A percentile compares a stretch with the other conserved stretches of the same genome.
Evolutionary conservation across 768 basidiomycete genomes (phyloP).

Genomic region (Suillus lakei): DNA sequence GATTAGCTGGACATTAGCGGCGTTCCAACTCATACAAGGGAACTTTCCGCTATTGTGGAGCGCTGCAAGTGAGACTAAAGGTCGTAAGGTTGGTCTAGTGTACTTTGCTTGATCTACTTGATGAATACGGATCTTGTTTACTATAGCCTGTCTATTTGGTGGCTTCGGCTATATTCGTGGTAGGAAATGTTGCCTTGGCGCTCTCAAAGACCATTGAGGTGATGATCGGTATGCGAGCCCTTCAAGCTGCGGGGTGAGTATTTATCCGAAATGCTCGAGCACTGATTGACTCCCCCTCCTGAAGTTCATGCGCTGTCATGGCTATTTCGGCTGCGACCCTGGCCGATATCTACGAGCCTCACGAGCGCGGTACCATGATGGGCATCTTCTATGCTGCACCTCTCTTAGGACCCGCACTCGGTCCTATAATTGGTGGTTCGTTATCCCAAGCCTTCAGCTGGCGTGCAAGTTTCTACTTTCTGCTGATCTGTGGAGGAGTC

Average conservation of each 20-base stretch:
- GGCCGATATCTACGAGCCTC: slow-evolving; percentile 77
- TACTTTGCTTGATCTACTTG: not conserved
- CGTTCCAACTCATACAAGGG: slow-evolving; percentile 78
- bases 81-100: slow-evolving; percentile 58
- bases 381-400: slow-evolving; percentile 83
- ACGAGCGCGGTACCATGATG: slow-evolving; percentile 78
- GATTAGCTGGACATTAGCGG: slow-evolving; percentile 68
- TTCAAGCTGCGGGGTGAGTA: slow-evolving; percentile 67
- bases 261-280: slow-evolving; percentile 1
- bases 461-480: slow-evolving; percentile 86
- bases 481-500: slow-evolving; percentile 62
- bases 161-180: slow-evolving; percentile 54
- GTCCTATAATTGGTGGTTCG: slow-evolving; percentile 72
- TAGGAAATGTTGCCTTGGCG: slow-evolving; percentile 62
- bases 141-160: slow-evolving; percentile 58
- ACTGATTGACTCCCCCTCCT: slow-evolving; percentile 12
- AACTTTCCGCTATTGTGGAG: slow-evolving; percentile 69
- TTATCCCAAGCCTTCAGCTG: slow-evolving; percentile 72
- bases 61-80: slow-evolving; percentile 73
- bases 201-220: slow-evolving; percentile 54
- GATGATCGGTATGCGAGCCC: slow-evolving; percentile 68
- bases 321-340: slow-evolving; percentile 78
- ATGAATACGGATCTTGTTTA: slow-evolving; percentile 7
- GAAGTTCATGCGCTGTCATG: slow-evolving; percentile 67
- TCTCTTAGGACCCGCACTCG: slow-evolving; percentile 73